These are phyloP conservation scores for Colletotrichum lindemuthianum DNA, from an alignment of 2,329 filamentous ascomycete genomes.

Conservation along the genomic window DNA sequence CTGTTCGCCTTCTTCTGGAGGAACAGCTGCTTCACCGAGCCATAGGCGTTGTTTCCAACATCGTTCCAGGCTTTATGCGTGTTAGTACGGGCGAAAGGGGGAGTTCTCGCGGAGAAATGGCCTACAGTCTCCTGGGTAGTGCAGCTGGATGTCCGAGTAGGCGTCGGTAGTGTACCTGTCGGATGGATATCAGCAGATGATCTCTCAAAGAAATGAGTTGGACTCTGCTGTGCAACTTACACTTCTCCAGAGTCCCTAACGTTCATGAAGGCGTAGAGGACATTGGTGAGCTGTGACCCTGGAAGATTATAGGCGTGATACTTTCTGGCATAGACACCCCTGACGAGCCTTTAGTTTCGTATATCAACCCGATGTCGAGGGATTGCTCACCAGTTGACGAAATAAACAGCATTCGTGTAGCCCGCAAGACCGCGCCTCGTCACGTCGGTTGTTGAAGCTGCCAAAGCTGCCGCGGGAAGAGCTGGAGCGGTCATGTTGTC, in stretches of 20 bases:
- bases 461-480: background rate
- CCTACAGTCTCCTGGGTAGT: conserved; percentile 74
- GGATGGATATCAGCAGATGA: too few species aligned
- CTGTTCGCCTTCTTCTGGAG: conserved; percentile 81
- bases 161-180: conserved; percentile 70
- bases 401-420: conserved; percentile 59
- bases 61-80: conserved; percentile 21
- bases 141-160: conserved; percentile 78
- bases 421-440: conserved; percentile 18
- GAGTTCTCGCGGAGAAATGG: background rate
- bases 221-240: conserved; percentile 49
- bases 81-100: background rate
- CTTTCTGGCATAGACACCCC: conserved; percentile 79
- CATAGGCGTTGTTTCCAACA: conserved; percentile 72
- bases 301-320: conserved; percentile 78
- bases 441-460: conserved; percentile 2
- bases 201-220: background rate
- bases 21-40: conserved; percentile 82
- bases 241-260: conserved; percentile 77
- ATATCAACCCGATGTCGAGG: background rate
- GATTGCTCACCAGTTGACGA: conserved; percentile 57
- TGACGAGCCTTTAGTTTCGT: conserved; percentile 39
- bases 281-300: conserved; percentile 75
- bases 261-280: conserved; percentile 86
- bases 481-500: background rate